Conservation (phyloP, 345 rosid species). For the Eutrema yunnanense region DNA sequence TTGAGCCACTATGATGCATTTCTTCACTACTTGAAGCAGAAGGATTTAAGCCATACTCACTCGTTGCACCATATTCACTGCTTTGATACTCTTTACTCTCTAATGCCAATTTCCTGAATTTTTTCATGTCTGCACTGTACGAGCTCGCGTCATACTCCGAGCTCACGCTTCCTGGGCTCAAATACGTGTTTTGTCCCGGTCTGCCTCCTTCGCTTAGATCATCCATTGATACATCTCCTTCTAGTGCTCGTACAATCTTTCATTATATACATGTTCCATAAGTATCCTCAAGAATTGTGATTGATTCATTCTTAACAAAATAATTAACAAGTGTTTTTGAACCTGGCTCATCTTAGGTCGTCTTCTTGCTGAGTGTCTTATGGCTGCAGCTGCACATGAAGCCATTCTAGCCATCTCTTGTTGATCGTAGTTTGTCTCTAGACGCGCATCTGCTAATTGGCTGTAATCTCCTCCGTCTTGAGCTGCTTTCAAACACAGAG, state of each 20-base stretch:
- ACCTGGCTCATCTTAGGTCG: constrained; percentile 94
- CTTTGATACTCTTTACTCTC: constrained; percentile 41
- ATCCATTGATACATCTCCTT: constrained; percentile 57
- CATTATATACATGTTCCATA: not conserved
- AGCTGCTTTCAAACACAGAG: constrained; percentile 42
- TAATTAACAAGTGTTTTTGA: not conserved
- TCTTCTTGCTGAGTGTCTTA: constrained; percentile 66
- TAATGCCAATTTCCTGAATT: constrained; percentile 38
- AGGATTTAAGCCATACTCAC: constrained; percentile 68
- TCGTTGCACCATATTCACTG: constrained; percentile 58
- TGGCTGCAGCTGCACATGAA: constrained; percentile 67
- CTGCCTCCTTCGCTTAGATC: constrained; percentile 49
- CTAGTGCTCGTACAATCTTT: constrained; percentile 66
- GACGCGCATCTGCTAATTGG: constrained; percentile 55
- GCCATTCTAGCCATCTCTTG: constrained; percentile 69
- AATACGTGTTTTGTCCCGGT: constrained; percentile 28
- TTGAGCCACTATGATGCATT: not conserved
- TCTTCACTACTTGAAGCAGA: constrained; percentile 67
- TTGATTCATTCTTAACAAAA: not conserved
- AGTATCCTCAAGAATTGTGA: constrained; percentile 2
- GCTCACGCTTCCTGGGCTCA: constrained; percentile 27
- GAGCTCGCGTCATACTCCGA: constrained; percentile 34
- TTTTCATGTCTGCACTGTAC: constrained; percentile 48
- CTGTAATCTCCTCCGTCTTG: constrained; percentile 50
- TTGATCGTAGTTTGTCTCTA: constrained; percentile 45